phyloP scores from a whole-genome alignment of 2,329 filamentous ascomycete genomes.

The Chalara sp. region DNA sequence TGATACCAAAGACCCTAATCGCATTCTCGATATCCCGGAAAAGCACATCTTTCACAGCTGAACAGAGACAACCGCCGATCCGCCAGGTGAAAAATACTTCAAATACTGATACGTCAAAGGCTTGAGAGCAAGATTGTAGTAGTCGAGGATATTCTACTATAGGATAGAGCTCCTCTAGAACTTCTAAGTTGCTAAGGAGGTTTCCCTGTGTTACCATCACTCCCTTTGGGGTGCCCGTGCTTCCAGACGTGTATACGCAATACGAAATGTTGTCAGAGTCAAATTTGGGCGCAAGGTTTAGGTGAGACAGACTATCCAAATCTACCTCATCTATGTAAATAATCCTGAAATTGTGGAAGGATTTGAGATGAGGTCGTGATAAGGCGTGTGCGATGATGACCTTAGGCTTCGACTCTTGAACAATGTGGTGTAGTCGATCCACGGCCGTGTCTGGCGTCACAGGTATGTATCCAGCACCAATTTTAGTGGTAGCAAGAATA shows the following conservation, averaged over 20 bases:
- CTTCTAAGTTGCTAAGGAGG: slow-evolving; percentile 67
- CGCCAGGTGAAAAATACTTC: slow-evolving; percentile 85
- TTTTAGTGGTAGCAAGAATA: slow-evolving; percentile 68
- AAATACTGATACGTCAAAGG: slow-evolving; percentile 83
- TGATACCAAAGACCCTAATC: slow-evolving; percentile 58
- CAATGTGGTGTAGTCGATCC: slow-evolving; percentile 52
- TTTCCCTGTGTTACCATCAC: slow-evolving; percentile 72
- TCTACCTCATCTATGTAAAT: slow-evolving; percentile 26
- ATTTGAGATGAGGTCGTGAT: slow-evolving; percentile 19
- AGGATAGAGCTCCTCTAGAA: slow-evolving; percentile 62
- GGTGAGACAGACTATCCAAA: slow-evolving; percentile 7
- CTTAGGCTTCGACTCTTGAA: slow-evolving; percentile 50
- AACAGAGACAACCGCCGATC: slow-evolving; percentile 71
- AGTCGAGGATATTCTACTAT: slow-evolving; percentile 42
- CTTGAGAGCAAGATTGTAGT: slow-evolving; percentile 76
- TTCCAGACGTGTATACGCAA: slow-evolving; percentile 78
- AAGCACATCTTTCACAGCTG: slow-evolving; percentile 65
- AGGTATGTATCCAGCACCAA: slow-evolving; percentile 74
- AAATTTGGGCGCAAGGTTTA: slow-evolving; percentile 13
- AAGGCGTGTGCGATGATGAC: slow-evolving; percentile 35
- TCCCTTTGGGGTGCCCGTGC: slow-evolving; percentile 70
- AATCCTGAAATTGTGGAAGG: slow-evolving; percentile 12
- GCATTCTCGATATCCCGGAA: slow-evolving; percentile 65
- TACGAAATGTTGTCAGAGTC: slow-evolving; percentile 49
- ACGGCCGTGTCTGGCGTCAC: slow-evolving; percentile 65